These are phyloP conservation scores for Nemania sp. DNA, from an alignment of 2,329 filamentous ascomycete species.

Conservation along the genomic window DNA sequence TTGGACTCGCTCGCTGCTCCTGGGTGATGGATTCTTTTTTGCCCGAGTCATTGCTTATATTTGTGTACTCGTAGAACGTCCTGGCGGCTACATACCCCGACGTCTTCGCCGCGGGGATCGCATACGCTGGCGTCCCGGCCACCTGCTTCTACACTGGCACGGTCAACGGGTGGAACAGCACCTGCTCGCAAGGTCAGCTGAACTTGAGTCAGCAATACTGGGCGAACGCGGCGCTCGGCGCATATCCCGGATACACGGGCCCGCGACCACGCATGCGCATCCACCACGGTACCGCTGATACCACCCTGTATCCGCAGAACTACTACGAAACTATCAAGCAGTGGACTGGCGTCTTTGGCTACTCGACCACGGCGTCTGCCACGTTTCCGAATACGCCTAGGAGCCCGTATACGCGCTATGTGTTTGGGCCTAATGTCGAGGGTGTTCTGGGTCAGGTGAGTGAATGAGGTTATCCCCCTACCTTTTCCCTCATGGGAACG, in stretches of 20 bases:
- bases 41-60: background rate
- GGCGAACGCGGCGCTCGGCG: slow-evolving; percentile 50
- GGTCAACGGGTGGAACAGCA: slow-evolving; percentile 54
- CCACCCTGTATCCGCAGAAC: slow-evolving; percentile 38
- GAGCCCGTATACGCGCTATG: slow-evolving; percentile 29
- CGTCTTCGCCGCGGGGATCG: slow-evolving; percentile 50
- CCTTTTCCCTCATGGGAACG: background rate
- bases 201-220: slow-evolving; percentile 51
- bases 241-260: slow-evolving; percentile 43
- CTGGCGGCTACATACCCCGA: slow-evolving; percentile 53
- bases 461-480: background rate
- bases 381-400: slow-evolving; percentile 25
- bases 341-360: slow-evolving; percentile 47
- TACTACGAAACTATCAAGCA: slow-evolving; percentile 42
- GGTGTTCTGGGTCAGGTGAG: slow-evolving; percentile 30
- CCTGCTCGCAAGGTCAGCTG: slow-evolving; percentile 54
- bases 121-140: slow-evolving; percentile 50
- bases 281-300: slow-evolving; percentile 43
- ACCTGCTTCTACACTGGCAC: slow-evolving; percentile 50
- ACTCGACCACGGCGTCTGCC: slow-evolving; percentile 23
- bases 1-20: background rate
- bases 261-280: slow-evolving; percentile 40
- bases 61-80: slow-evolving; percentile 43
- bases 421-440: slow-evolving; percentile 32
- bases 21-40: background rate